Conservation (phyloP, 176 grass and related monocot genomes). For the Rhipidocladum racemiflorum region DNA sequence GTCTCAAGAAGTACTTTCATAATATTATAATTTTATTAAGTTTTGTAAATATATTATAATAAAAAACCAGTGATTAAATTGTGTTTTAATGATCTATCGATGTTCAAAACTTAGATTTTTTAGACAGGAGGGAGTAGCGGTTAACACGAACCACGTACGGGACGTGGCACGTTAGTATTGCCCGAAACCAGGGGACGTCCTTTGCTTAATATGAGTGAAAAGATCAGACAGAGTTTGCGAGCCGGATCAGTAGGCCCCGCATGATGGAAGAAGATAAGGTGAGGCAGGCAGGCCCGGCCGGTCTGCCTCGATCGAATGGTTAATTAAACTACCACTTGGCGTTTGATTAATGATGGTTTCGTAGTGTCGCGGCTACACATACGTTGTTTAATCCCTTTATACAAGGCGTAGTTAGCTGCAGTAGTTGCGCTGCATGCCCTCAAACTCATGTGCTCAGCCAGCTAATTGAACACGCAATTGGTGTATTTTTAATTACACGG, state of each 20-base stretch:
- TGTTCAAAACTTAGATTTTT: too few relatives aligned
- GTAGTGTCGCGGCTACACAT: slow-evolving; percentile 12
- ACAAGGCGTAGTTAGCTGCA: slow-evolving; percentile 2
- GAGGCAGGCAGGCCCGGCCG: background rate
- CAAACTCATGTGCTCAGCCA: slow-evolving; percentile 12
- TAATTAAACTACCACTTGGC: slow-evolving; percentile 25
- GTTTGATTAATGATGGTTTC: too few relatives aligned
- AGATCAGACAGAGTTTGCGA: background rate
- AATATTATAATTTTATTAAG: too few relatives aligned
- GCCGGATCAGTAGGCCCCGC: slow-evolving; percentile 24
- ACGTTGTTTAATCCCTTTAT: background rate
- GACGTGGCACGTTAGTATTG: background rate
- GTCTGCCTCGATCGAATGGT: background rate
- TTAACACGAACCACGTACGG: background rate
- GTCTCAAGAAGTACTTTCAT: too few relatives aligned
- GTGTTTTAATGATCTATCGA: too few relatives aligned
- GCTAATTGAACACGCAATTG: background rate
- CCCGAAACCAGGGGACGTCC: background rate
- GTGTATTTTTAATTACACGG: background rate
- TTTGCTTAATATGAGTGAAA: slow-evolving; percentile 14
- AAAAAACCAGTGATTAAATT: too few relatives aligned
- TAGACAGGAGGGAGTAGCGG: too few relatives aligned
- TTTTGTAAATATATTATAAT: too few relatives aligned
- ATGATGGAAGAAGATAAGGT: slow-evolving; percentile 59
- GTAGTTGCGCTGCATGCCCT: background rate